Evolutionary conservation across 768 basidiomycete genomes (phyloP).

Genomic region (Harrya chromipes): DNA sequence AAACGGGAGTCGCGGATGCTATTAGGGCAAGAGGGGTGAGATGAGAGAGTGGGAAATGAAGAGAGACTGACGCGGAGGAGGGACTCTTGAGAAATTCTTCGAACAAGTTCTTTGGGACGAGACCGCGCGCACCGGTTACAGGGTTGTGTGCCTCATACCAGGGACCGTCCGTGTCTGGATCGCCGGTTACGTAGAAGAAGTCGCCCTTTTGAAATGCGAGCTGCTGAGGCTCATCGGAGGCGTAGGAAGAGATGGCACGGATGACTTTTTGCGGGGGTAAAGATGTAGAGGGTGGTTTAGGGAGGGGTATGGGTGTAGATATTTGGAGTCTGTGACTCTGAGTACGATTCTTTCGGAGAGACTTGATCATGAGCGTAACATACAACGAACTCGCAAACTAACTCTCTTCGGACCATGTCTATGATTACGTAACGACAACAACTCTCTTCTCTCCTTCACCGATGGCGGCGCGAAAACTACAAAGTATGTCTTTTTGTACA

Average conservation of each 20-base stretch:
- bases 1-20: conserved; percentile 45
- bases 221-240: conserved; percentile 74
- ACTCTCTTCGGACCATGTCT: not conserved
- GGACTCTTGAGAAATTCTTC: conserved; percentile 81
- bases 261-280: conserved; percentile 94
- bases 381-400: no score
- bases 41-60: not conserved
- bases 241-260: conserved; percentile 68
- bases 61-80: conserved; percentile 40
- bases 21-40: not conserved
- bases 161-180: conserved; percentile 50
- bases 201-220: conserved; percentile 92
- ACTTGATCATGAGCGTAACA: conserved; percentile 60
- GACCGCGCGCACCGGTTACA: conserved; percentile 82
- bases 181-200: conserved; percentile 93
- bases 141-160: conserved; percentile 98
- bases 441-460: conserved; percentile 16
- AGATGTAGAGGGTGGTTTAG: conserved; percentile 67
- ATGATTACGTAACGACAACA: conserved; percentile 26
- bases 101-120: conserved; percentile 84
- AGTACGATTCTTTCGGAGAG: conserved; percentile 74
- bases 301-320: conserved; percentile 60
- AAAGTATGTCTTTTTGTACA: conserved; percentile 49
- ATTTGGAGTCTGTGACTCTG: conserved; percentile 61
- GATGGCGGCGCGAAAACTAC: conserved; percentile 91